Conservation (phyloP, 2,329 filamentous ascomycete species). For the Neopestalotiopsis sp. region DNA sequence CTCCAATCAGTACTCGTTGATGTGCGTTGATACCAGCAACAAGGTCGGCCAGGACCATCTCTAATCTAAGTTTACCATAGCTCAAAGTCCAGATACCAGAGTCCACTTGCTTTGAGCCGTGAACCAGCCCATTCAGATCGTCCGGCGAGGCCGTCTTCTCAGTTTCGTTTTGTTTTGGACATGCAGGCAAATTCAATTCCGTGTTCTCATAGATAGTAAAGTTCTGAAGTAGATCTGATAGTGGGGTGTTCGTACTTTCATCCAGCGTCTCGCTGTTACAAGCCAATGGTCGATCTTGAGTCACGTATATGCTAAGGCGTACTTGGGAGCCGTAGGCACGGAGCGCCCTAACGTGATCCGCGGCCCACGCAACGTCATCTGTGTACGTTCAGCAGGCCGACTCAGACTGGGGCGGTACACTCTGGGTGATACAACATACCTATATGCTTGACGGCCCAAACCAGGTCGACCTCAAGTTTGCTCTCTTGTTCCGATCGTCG, state of each 20-base stretch:
- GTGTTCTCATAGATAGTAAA: not conserved
- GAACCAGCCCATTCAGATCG: no score
- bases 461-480: not conserved
- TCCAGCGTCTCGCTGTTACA: not conserved
- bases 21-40: not conserved
- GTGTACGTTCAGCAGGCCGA: not conserved
- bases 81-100: not conserved
- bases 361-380: not conserved
- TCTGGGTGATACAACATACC: not conserved
- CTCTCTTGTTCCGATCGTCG: not conserved
- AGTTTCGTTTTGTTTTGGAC: not conserved
- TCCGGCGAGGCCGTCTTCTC: not conserved
- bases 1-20: not conserved
- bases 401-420: not conserved
- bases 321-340: not conserved
- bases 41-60: not conserved
- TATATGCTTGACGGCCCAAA: not conserved
- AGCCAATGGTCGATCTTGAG: not conserved
- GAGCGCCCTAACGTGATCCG: not conserved
- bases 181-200: not conserved
- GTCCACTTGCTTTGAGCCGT: no score
- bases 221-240: not conserved
- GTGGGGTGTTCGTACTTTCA: not conserved
- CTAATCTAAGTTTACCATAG: not conserved
- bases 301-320: not conserved